Evolutionary conservation across 805 yeast genomes (phyloP).

Genomic region (Scheffersomyces stipitis): DNA sequence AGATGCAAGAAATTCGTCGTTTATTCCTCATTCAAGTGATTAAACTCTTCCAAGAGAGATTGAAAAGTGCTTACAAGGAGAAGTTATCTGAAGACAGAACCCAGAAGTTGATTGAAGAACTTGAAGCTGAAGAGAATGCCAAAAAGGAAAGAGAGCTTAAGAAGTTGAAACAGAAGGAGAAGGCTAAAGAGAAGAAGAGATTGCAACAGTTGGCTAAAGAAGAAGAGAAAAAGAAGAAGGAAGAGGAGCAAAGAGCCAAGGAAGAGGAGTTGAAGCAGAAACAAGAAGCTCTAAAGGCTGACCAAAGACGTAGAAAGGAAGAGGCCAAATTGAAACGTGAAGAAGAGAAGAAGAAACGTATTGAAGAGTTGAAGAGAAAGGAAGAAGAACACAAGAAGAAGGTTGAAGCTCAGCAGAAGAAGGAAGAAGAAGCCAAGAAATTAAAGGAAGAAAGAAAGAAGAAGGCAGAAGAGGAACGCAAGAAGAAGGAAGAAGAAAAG

Average conservation of each 20-base stretch:
- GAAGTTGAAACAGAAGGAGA: conserved; percentile 64
- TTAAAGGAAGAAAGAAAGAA: conserved; percentile 25
- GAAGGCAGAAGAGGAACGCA: conserved; percentile 23
- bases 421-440: conserved; percentile 27
- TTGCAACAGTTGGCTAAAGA: conserved; percentile 61
- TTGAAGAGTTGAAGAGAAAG: conserved; percentile 33
- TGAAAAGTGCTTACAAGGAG: conserved; percentile 75
- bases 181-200: conserved; percentile 68
- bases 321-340: conserved; percentile 39
- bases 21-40: conserved; percentile 80
- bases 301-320: conserved; percentile 40
- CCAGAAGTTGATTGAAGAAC: conserved; percentile 59
- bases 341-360: conserved; percentile 49
- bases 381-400: conserved; percentile 34
- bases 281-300: conserved; percentile 35
- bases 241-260: conserved; percentile 46
- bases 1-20: conserved; percentile 76
- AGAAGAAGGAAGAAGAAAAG: conserved; percentile 23
- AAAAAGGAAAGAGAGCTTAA: conserved; percentile 66
- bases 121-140: conserved; percentile 67
- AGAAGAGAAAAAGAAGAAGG: conserved; percentile 56
- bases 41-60: conserved; percentile 69
- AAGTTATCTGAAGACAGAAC: conserved; percentile 76
- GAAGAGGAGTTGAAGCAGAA: conserved; percentile 28
- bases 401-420: conserved; percentile 27